These are phyloP conservation scores for Sporobolomyces pararoseus DNA, from an alignment of 768 basidiomycete species.

Conservation along the genomic window DNA sequence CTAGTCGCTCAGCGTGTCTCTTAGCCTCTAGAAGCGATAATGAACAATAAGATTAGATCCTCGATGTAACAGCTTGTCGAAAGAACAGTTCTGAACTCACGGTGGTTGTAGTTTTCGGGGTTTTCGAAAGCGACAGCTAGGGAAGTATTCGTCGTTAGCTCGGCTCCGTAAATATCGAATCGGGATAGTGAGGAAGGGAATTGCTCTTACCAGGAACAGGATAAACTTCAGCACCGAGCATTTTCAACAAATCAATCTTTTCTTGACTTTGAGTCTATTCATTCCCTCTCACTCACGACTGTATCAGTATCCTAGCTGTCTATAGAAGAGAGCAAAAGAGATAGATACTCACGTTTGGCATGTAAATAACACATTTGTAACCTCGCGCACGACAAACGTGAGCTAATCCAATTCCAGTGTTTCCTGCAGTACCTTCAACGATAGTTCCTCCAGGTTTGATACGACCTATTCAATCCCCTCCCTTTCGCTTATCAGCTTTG, in stretches of 20 bases:
- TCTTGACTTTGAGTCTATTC: slow-evolving; percentile 71
- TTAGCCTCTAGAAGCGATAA: slow-evolving; percentile 59
- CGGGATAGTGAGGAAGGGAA: slow-evolving; percentile 5
- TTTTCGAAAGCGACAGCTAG: slow-evolving; percentile 85
- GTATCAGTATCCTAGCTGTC: background rate
- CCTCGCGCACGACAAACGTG: slow-evolving; percentile 89
- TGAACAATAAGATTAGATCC: no score
- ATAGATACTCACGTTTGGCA: slow-evolving; percentile 75
- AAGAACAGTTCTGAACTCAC: slow-evolving; percentile 19
- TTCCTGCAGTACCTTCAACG: slow-evolving; percentile 96
- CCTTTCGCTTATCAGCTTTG: background rate
- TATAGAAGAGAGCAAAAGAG: background rate
- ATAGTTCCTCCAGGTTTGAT: slow-evolving; percentile 91
- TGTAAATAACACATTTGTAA: slow-evolving; percentile 98
- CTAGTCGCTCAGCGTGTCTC: slow-evolving; percentile 67
- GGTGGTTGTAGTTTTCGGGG: slow-evolving; percentile 95
- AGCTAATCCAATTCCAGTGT: slow-evolving; percentile 62
- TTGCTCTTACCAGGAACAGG: slow-evolving; percentile 80
- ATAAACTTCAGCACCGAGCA: slow-evolving; percentile 95
- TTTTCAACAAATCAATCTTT: slow-evolving; percentile 92
- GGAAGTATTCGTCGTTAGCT: background rate
- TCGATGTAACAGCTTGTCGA: no score
- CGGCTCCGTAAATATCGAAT: background rate
- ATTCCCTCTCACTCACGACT: no score
- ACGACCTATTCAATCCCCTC: slow-evolving; percentile 51